A percentile compares a stretch with the other conserved stretches of the same genome.
These are phyloP conservation scores for Delphinella strobiligena DNA, from an alignment of 2,329 filamentous ascomycete species.

Conservation along the genomic window DNA sequence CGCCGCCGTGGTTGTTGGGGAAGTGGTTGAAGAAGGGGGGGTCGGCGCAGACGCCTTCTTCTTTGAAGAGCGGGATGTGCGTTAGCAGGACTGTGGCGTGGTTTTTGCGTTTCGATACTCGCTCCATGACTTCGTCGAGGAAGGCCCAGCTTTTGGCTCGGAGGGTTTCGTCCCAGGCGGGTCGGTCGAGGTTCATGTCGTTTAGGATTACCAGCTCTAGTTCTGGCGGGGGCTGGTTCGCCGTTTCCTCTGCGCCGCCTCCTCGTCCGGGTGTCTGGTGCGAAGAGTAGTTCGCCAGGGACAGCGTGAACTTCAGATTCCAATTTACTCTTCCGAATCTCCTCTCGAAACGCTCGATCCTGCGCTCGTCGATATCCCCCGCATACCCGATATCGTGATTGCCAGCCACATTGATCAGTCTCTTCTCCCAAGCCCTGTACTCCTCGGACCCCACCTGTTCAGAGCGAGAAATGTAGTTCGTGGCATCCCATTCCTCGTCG, in stretches of 20 bases:
- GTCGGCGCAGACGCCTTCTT: constrained; percentile 71
- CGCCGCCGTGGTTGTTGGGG: constrained; percentile 47
- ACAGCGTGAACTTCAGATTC: constrained; percentile 56
- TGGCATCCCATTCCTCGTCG: background rate
- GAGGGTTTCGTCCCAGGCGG: constrained; percentile 53
- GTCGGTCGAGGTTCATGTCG: constrained; percentile 84
- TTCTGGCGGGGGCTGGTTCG: constrained; percentile 21
- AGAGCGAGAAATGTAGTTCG: background rate
- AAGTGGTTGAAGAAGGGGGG: constrained; percentile 74
- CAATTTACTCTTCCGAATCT: constrained; percentile 85
- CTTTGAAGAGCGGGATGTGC: constrained; percentile 83
- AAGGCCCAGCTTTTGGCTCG: constrained; percentile 71
- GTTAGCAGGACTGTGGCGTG: constrained; percentile 78
- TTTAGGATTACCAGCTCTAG: constrained; percentile 80
- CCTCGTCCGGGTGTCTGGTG: too few relatives aligned
- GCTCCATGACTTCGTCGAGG: constrained; percentile 39
- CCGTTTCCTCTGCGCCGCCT: too few relatives aligned
- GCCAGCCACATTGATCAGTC: constrained; percentile 79
- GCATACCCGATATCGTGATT: constrained; percentile 97
- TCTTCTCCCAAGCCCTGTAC: constrained; percentile 48
- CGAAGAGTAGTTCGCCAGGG: background rate
- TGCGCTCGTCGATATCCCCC: constrained; percentile 68
- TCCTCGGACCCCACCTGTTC: background rate
- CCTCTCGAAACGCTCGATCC: constrained; percentile 69
- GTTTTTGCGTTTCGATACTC: constrained; percentile 12